Evolutionary conservation across 2,329 filamentous ascomycete species (phyloP), one percentile per base, ranked within the genome.

Genomic region (Cladosporium sp.): DNA sequence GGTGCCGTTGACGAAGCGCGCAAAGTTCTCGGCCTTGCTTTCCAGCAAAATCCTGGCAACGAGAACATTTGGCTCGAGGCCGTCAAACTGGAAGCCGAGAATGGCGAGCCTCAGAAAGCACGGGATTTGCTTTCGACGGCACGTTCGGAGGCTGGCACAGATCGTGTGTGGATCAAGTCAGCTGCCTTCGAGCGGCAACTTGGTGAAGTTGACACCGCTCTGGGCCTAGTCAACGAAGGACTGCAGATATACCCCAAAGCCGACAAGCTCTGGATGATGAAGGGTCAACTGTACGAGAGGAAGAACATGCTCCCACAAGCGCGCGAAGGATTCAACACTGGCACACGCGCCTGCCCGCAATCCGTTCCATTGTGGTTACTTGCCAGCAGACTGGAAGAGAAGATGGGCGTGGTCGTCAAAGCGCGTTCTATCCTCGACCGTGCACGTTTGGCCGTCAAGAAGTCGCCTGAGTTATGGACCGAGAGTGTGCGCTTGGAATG

Each of bases 1-100:
- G 90, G 90, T 46, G 86, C 95, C 63, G 84, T 95, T 42, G 86
- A 95, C 66, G 89, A 89, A 57, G 91, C 93, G 10, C 82, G 93
- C 52, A 78, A 84, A 56, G 90, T 97, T 1, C 81, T 98, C 13
- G 92, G 84, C 28, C 83, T 86, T 58, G 93, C 92, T 4, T 98
- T 98, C 77, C 86, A 92, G 61, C 89, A 95, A 67, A 95, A 97
- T 63, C 89, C 89, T 1, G 91, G 95, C 69, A 96, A 95, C 72
- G 93, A 98, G 70, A 90, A 97, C 68, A 96, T 98, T 59, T 98
- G 93, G 86, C 84, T 96, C 44, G 88, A 91, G 13, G 93, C 93
- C 43, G 93, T 98, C 59, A 95, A 96, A 69, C 82, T 98, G 31
- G 93, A 98, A 71, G 89, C 93, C 1, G 91, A 97, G 64, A 92